phyloP scores from a whole-genome alignment of 371 early-diverging fungal genomes.

The Apophysomyces variabilis region DNA sequence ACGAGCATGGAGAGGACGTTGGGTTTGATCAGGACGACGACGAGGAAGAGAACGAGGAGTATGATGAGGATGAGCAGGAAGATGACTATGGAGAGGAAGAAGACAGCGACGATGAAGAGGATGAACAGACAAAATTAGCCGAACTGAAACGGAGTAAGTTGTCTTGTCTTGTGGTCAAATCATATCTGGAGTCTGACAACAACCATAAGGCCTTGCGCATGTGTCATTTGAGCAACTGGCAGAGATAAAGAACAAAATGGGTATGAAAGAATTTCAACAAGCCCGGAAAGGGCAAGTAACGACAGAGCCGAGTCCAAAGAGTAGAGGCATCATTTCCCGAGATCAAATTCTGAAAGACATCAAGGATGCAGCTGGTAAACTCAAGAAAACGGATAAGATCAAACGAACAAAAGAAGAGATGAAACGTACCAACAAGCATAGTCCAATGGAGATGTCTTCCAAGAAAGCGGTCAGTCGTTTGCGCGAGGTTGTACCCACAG shows the following conservation, averaged over 20 bases:
- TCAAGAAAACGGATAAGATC: slow-evolving; percentile 44
- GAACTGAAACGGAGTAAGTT: slow-evolving; percentile 48
- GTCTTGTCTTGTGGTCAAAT: not conserved
- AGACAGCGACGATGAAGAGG: slow-evolving; percentile 32
- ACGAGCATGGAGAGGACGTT: slow-evolving; percentile 17
- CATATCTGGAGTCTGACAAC: slow-evolving; percentile 1
- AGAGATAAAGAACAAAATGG: slow-evolving; percentile 75
- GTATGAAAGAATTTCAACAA: slow-evolving; percentile 57
- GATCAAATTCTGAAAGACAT: slow-evolving; percentile 47
- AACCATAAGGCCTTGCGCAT: slow-evolving; percentile 65
- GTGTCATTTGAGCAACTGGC: slow-evolving; percentile 83
- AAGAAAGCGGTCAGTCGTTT: slow-evolving; percentile 81
- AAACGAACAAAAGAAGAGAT: slow-evolving; percentile 49
- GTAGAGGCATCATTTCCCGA: slow-evolving; percentile 24
- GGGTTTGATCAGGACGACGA: slow-evolving; percentile 20
- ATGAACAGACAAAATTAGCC: slow-evolving; percentile 27
- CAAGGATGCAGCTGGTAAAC: slow-evolving; percentile 36
- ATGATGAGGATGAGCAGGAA: slow-evolving; percentile 24
- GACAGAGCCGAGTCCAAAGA: slow-evolving; percentile 22
- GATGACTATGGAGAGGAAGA: slow-evolving; percentile 16
- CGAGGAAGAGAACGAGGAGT: slow-evolving; percentile 25
- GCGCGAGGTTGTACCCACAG: slow-evolving; percentile 74
- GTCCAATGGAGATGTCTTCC: slow-evolving; percentile 81
- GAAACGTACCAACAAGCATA: slow-evolving; percentile 55
- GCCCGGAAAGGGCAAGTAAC: slow-evolving; percentile 14